Evolutionary conservation across 1,284 basidiomycete species (phyloP).

Genomic region (Veloporphyrellus conicus): DNA sequence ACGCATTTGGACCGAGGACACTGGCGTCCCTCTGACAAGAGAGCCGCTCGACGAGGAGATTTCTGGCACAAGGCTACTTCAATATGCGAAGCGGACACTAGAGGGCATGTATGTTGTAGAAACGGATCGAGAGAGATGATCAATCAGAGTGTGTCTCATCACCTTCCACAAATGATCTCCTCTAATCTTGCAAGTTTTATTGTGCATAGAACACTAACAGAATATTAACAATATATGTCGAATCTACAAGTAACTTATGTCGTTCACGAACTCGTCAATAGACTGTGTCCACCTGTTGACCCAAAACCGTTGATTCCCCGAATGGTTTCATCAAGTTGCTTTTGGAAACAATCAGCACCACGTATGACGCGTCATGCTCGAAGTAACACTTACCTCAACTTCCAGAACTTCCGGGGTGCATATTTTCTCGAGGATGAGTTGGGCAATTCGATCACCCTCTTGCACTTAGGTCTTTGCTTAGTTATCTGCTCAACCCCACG

Average conservation of each 20-base stretch:
- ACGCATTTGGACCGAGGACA: conserved; percentile 40
- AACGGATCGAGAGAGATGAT: conserved; percentile 39
- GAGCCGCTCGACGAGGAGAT: conserved; percentile 26
- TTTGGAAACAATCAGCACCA: conserved; percentile 10
- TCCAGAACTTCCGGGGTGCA: conserved; percentile 81
- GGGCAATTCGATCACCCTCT: conserved; percentile 90
- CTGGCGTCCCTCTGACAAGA: conserved; percentile 33
- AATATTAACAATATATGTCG: too few relatives aligned
- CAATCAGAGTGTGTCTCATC: background rate
- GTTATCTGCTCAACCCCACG: background rate
- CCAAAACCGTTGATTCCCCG: conserved; percentile 91
- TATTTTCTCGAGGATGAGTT: conserved; percentile 90
- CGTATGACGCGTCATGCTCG: background rate
- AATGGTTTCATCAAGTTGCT: conserved; percentile 80
- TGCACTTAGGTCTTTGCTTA: conserved; percentile 53
- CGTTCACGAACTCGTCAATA: conserved; percentile 32
- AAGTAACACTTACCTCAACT: conserved; percentile 62
- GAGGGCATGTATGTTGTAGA: conserved; percentile 47
- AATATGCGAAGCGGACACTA: conserved; percentile 46
- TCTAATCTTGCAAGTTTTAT: background rate
- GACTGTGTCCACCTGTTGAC: conserved; percentile 81
- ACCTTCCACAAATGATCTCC: background rate
- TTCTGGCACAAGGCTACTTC: conserved; percentile 44
- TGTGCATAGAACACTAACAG: too few relatives aligned
- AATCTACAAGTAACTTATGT: background rate